A percentile compares a stretch with the other conserved stretches of the same genome.
These are phyloP conservation scores for Heritiera fomes DNA, from an alignment of 345 rosid species.

Conservation along the genomic window DNA sequence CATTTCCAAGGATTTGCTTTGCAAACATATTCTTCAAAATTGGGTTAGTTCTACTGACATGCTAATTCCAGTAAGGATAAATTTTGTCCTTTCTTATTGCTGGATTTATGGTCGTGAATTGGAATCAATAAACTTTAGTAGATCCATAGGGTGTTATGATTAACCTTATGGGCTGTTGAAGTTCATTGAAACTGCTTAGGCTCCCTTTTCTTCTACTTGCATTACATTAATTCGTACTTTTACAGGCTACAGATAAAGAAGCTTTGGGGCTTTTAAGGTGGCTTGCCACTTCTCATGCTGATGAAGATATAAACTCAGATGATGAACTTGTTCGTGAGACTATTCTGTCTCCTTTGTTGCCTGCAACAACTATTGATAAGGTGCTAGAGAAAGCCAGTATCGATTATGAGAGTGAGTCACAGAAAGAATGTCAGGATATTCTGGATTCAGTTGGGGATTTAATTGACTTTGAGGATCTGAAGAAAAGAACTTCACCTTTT, in stretches of 20 bases:
- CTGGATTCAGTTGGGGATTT: slow-evolving; percentile 80
- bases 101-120: not conserved
- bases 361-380: slow-evolving; percentile 60
- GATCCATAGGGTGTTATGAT: not conserved
- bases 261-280: slow-evolving; percentile 78
- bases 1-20: not conserved
- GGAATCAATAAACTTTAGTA: not conserved
- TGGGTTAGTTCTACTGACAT: not conserved
- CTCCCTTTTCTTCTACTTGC: slow-evolving; percentile 1
- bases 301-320: slow-evolving; percentile 89
- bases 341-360: slow-evolving; percentile 78
- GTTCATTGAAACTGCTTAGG: slow-evolving; percentile 6
- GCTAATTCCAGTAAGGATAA: not conserved
- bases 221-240: not conserved
- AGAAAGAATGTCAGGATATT: slow-evolving; percentile 93
- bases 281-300: slow-evolving; percentile 91
- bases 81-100: not conserved
- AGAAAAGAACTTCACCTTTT: slow-evolving; percentile 36
- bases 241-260: slow-evolving; percentile 66
- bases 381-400: slow-evolving; percentile 77
- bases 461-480: slow-evolving; percentile 40
- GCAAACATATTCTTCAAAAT: not conserved
- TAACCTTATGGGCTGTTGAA: not conserved
- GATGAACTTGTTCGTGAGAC: slow-evolving; percentile 85
- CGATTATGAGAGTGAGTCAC: slow-evolving; percentile 81